Percentiles rank a stretch among this genome's conserved stretches.
These are phyloP conservation scores for Naganishia randhawae DNA, from an alignment of 768 basidiomycete species.

Conservation along the genomic window DNA sequence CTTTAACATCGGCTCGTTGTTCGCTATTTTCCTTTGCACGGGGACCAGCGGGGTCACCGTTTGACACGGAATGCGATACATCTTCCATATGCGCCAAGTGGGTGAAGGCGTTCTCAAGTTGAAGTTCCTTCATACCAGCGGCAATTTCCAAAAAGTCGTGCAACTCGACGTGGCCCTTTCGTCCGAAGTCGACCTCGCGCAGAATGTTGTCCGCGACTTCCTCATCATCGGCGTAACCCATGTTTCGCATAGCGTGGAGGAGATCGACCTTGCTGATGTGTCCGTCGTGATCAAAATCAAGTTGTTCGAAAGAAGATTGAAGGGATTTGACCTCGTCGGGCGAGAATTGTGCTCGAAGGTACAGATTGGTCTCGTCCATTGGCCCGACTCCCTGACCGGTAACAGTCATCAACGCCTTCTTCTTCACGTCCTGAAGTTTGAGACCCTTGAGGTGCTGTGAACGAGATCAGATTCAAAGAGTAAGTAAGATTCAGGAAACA, in stretches of 20 bases:
- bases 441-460: conserved; percentile 32
- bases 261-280: conserved; percentile 45
- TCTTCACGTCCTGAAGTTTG: conserved; percentile 45
- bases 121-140: conserved; percentile 52
- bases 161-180: conserved; percentile 62
- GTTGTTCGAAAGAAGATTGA: conserved; percentile 45
- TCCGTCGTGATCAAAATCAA: conserved; percentile 48
- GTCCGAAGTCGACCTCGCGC: conserved; percentile 51
- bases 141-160: conserved; percentile 76
- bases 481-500: background rate
- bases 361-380: conserved; percentile 47
- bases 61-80: conserved; percentile 19
- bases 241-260: conserved; percentile 53
- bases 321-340: conserved; percentile 56
- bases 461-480: background rate
- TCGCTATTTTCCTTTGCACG: conserved; percentile 42
- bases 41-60: conserved; percentile 56
- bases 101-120: conserved; percentile 50
- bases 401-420: conserved; percentile 24
- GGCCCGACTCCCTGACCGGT: conserved; percentile 38
- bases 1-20: conserved; percentile 50
- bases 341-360: conserved; percentile 60
- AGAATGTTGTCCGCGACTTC: conserved; percentile 48
- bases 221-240: conserved; percentile 59
- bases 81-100: conserved; percentile 46